A percentile compares a stretch with the other conserved stretches of the same genome.
phyloP scores from a whole-genome alignment of 179 eudicot genomes.

The Heliamphora pulchella region DNA sequence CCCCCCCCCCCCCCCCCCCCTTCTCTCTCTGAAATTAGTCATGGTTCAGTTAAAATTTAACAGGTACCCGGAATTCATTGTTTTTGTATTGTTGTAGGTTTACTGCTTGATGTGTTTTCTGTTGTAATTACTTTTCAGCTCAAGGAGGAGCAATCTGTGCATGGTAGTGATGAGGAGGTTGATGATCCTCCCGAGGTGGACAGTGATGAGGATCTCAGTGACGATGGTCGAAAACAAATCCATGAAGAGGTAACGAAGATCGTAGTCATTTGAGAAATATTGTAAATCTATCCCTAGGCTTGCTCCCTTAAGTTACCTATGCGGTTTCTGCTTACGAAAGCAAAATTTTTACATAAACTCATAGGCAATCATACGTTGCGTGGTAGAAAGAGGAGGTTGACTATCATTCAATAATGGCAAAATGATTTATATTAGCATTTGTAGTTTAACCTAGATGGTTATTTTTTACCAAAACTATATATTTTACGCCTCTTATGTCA shows the following conservation, averaged over 20 bases:
- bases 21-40: background rate
- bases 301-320: background rate
- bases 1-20: background rate
- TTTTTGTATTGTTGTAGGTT: background rate
- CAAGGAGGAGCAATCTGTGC: constrained; percentile 66
- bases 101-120: background rate
- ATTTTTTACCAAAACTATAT: background rate
- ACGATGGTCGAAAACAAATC: constrained; percentile 33
- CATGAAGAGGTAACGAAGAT: constrained; percentile 64
- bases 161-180: constrained; percentile 89
- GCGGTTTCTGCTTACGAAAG: background rate
- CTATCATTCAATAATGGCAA: background rate
- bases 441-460: background rate
- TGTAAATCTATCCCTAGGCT: background rate
- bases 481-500: constrained; percentile 4
- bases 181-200: constrained; percentile 66
- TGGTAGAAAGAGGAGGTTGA: background rate
- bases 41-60: no score
- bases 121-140: constrained; percentile 31
- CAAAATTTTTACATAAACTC: no score
- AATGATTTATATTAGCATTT: background rate
- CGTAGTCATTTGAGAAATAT: background rate
- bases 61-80: background rate
- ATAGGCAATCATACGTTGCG: background rate
- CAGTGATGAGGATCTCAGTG: constrained; percentile 77